These are phyloP conservation scores for Bruguiera hainesii DNA, from an alignment of 441 rosid species.

Conservation along the genomic window DNA sequence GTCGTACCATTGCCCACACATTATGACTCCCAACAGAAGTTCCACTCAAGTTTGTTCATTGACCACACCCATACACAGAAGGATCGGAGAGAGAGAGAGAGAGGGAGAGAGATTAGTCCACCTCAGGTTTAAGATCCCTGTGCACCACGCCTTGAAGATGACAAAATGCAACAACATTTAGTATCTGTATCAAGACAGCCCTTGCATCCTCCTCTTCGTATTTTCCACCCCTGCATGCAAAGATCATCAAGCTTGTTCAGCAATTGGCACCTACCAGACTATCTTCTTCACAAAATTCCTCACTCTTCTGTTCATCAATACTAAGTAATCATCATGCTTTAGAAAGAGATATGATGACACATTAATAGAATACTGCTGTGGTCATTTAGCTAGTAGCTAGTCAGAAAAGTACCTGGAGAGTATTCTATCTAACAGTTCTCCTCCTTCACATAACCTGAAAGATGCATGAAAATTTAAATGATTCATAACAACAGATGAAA, in stretches of 20 bases:
- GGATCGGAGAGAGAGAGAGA: not conserved
- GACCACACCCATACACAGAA: not conserved
- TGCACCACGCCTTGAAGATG: constrained; percentile 99
- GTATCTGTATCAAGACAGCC: constrained; percentile 76
- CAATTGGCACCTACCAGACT: constrained; percentile 4
- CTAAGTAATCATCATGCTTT: not conserved
- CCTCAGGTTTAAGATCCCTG: constrained; percentile 99
- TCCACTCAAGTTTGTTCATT: not conserved
- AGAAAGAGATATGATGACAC: not conserved
- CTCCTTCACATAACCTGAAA: constrained; percentile 95
- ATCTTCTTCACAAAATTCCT: not conserved
- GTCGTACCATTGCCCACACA: too few species aligned
- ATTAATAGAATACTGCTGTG: not conserved
- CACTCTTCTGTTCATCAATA: constrained; percentile 4
- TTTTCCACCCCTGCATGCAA: constrained; percentile 86
- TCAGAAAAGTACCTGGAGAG: constrained; percentile 68
- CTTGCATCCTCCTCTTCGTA: constrained; percentile 95
- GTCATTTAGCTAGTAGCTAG: not conserved
- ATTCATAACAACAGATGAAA: not conserved
- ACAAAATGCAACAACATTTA: constrained; percentile 87
- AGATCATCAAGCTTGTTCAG: constrained; percentile 11
- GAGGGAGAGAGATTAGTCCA: constrained; percentile 24
- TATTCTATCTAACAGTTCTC: constrained; percentile 96
- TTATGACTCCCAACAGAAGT: not conserved
- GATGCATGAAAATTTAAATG: constrained; percentile 11